Evolutionary conservation across 2,329 filamentous ascomycete species (phyloP).

Genomic region (Ophiostoma himal-ulmi): DNA sequence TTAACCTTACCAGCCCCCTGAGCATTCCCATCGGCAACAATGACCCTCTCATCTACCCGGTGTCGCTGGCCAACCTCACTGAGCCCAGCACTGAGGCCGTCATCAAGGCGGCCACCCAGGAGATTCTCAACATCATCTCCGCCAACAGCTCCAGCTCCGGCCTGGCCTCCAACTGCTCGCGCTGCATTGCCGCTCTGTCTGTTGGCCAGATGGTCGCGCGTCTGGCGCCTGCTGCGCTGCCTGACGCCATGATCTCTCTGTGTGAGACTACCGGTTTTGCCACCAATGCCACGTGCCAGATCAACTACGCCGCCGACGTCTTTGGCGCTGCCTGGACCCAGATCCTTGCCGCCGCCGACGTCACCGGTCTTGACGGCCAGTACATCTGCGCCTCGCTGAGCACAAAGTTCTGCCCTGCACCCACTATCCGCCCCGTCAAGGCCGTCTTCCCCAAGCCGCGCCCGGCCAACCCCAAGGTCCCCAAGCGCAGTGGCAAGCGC

Average conservation of each 20-base stretch:
- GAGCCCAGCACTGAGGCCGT: constrained; percentile 37
- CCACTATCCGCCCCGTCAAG: constrained; percentile 41
- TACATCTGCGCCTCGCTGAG: constrained; percentile 51
- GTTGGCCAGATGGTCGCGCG: constrained; percentile 47
- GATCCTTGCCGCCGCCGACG: constrained; percentile 47
- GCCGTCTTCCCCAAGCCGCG: constrained; percentile 51
- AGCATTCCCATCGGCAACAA: constrained; percentile 43
- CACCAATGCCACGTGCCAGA: constrained; percentile 43
- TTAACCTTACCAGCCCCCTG: constrained; percentile 49
- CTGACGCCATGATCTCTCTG: constrained; percentile 45
- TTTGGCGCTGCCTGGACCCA: constrained; percentile 55
- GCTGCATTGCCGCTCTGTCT: constrained; percentile 47
- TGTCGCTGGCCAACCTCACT: constrained; percentile 41
- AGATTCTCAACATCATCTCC: constrained; percentile 42
- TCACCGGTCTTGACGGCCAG: constrained; percentile 48
- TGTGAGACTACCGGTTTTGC: constrained; percentile 45
- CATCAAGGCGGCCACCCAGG: constrained; percentile 37
- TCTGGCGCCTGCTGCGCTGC: constrained; percentile 43
- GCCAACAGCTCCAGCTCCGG: constrained; percentile 31
- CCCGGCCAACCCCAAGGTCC: constrained; percentile 40
- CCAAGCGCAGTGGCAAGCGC: constrained; percentile 45
- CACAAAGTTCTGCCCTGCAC: constrained; percentile 43
- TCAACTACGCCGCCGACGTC: constrained; percentile 41
- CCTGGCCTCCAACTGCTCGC: constrained; percentile 43
- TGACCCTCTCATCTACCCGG: constrained; percentile 48